Percentiles rank a stretch among this genome's conserved stretches.
These are phyloP conservation scores for Candida berthetii DNA, from an alignment of 805 yeast species.

Conservation along the genomic window DNA sequence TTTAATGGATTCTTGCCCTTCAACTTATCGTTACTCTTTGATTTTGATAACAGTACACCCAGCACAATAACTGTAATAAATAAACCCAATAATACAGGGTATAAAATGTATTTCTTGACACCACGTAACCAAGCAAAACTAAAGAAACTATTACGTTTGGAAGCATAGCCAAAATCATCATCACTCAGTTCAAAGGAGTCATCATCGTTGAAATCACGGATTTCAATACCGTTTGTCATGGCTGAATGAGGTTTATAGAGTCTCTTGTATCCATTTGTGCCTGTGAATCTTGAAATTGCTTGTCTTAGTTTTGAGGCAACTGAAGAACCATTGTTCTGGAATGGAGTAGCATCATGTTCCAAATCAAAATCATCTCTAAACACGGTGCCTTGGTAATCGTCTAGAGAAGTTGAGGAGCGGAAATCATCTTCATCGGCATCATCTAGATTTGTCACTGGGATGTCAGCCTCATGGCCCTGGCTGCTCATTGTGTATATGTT, in stretches of 20 bases:
- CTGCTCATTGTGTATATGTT: background rate
- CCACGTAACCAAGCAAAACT: background rate
- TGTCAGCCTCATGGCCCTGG: conserved; percentile 35
- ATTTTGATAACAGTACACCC: conserved; percentile 9
- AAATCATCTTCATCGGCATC: conserved; percentile 26
- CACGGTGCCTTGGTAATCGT: conserved; percentile 16
- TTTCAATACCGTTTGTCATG: conserved; percentile 17
- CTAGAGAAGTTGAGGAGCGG: conserved; percentile 6
- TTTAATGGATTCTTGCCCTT: too few species aligned
- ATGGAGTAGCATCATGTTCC: conserved; percentile 6
- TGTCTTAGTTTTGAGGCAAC: conserved; percentile 7
- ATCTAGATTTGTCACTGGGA: conserved; percentile 53
- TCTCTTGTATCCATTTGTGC: conserved; percentile 7
- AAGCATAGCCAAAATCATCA: conserved; percentile 16
- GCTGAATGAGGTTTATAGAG: conserved; percentile 7
- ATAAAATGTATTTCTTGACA: conserved; percentile 4
- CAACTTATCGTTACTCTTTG: too few species aligned
- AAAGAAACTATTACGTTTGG: conserved; percentile 9
- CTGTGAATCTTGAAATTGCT: conserved; percentile 2
- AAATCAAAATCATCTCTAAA: conserved; percentile 20
- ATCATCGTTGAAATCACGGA: conserved; percentile 10
- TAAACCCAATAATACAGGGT: conserved; percentile 5
- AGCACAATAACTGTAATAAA: conserved; percentile 12
- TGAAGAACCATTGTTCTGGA: conserved; percentile 3
- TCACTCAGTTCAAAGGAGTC: conserved; percentile 22